Conservation (phyloP, 768 basidiomycete species). For the Dacryopinax primogenitus region DNA sequence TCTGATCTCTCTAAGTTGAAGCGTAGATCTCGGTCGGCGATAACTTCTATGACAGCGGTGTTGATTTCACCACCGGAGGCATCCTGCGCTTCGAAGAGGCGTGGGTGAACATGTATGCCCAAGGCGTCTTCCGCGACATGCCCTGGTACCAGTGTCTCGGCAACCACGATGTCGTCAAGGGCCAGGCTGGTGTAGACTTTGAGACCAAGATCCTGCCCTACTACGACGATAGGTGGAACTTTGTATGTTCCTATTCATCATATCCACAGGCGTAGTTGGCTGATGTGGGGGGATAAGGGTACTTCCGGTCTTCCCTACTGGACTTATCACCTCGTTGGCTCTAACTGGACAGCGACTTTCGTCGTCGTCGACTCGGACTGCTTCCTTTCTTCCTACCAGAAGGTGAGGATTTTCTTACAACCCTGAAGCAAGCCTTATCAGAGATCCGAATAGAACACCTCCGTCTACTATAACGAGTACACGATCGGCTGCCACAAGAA, state of each 20-base stretch:
- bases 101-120: neutral
- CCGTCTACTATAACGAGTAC: neutral
- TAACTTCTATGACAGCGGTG: neutral
- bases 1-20: neutral
- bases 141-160: neutral
- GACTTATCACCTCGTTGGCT: neutral
- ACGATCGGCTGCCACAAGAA: neutral
- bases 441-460: neutral
- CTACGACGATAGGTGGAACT: neutral
- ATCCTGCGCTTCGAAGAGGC: conserved; percentile 1
- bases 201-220: conserved; percentile 1
- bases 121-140: neutral
- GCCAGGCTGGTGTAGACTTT: neutral
- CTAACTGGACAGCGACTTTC: neutral
- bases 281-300: neutral
- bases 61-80: neutral
- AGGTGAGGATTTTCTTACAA: neutral
- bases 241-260: neutral
- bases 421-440: neutral
- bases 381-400: neutral
- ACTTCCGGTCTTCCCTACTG: neutral
- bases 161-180: neutral
- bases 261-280: neutral
- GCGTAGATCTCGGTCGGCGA: neutral
- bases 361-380: neutral